Conservation (phyloP, 768 basidiomycete genomes). For the Suillus sp. region DNA sequence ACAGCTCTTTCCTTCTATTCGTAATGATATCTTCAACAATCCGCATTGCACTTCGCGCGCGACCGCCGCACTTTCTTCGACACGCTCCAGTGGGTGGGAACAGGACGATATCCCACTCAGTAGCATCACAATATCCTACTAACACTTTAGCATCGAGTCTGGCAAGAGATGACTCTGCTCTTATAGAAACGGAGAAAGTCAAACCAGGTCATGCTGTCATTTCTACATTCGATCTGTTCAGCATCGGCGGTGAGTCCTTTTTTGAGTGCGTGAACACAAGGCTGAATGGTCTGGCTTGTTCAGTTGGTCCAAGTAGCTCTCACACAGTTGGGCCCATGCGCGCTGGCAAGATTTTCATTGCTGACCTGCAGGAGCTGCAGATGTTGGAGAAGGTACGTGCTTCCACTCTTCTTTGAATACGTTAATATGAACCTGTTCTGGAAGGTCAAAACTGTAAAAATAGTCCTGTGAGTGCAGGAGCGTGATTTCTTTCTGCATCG, state of each 20-base stretch:
- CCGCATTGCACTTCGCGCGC: slow-evolving; percentile 14
- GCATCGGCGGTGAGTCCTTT: slow-evolving; percentile 70
- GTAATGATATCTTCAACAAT: slow-evolving; percentile 15
- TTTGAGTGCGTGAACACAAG: not conserved
- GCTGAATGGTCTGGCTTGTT: slow-evolving; percentile 30
- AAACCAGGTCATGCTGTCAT: slow-evolving; percentile 86
- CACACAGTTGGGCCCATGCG: slow-evolving; percentile 88
- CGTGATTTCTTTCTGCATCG: slow-evolving; percentile 12
- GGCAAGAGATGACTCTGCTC: slow-evolving; percentile 10
- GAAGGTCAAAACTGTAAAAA: slow-evolving; percentile 80
- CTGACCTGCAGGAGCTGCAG: slow-evolving; percentile 66
- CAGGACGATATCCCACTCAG: slow-evolving; percentile 23
- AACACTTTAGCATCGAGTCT: slow-evolving; percentile 10
- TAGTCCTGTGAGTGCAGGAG: slow-evolving; percentile 62
- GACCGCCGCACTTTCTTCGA: not conserved
- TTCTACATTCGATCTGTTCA: slow-evolving; percentile 91
- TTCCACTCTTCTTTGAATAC: slow-evolving; percentile 3
- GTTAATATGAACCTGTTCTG: slow-evolving; percentile 8
- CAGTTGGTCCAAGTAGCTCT: slow-evolving; percentile 60
- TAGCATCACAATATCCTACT: slow-evolving; percentile 8
- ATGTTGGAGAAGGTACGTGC: slow-evolving; percentile 65
- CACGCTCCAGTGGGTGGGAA: slow-evolving; percentile 6
- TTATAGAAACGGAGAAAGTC: slow-evolving; percentile 19
- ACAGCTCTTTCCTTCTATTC: not conserved
- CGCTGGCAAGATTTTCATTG: slow-evolving; percentile 85